Evolutionary conservation across 495 filamentous ascomycete species (phyloP).

Genomic region (Penicillium roqueforti): DNA sequence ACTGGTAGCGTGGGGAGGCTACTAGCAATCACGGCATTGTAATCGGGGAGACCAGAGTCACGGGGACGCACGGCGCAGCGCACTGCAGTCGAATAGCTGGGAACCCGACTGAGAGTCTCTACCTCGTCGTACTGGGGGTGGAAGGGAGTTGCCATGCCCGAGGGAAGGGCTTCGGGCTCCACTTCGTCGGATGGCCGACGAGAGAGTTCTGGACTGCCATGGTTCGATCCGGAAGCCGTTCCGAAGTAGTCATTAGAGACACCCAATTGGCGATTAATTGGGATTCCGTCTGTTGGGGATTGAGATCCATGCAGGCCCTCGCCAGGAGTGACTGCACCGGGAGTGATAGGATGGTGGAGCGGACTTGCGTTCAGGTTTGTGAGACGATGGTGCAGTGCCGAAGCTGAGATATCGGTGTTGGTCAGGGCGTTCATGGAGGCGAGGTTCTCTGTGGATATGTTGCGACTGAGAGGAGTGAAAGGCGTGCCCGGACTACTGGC

Average conservation of each 20-base stretch:
- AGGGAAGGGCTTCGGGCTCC: conserved; percentile 41
- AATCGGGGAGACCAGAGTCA: conserved; percentile 49
- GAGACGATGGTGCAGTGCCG: conserved; percentile 60
- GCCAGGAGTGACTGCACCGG: conserved; percentile 11
- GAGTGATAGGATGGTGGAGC: conserved; percentile 13
- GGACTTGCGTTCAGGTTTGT: conserved; percentile 49
- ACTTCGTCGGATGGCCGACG: conserved; percentile 61
- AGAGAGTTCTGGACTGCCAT: conserved; percentile 39
- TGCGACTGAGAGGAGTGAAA: conserved; percentile 66
- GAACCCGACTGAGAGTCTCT: conserved; percentile 65
- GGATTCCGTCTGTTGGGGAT: conserved; percentile 21
- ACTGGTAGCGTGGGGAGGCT: conserved; percentile 23
- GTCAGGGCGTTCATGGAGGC: conserved; percentile 57
- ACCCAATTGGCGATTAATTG: conserved; percentile 25
- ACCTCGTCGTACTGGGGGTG: conserved; percentile 61
- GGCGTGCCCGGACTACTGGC: conserved; percentile 73
- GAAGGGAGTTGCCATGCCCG: conserved; percentile 55
- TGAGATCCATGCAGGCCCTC: conserved; percentile 20
- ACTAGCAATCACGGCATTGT: conserved; percentile 45
- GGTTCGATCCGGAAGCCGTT: conserved; percentile 30
- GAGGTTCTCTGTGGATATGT: conserved; percentile 76
- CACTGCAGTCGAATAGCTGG: conserved; percentile 76
- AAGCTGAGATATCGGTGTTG: conserved; percentile 46
- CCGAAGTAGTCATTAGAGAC: conserved; percentile 34
- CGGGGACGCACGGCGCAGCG: conserved; percentile 51